Conservation (phyloP, 768 basidiomycete species). For the Phylloporus arenicola region DNA sequence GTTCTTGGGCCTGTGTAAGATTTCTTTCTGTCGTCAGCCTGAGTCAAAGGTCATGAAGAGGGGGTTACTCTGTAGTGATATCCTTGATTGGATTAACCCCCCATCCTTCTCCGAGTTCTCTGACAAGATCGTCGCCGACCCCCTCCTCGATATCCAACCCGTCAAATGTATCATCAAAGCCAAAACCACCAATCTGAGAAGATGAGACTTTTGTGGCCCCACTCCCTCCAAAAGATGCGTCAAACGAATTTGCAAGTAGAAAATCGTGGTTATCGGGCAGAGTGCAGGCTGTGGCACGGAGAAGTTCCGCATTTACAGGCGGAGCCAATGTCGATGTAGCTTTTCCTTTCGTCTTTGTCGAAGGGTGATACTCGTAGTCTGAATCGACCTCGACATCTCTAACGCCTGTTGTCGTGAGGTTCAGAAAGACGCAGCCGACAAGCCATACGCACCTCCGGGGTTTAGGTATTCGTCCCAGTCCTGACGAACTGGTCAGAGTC, state of each 20-base stretch:
- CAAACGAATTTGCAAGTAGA: slow-evolving; percentile 61
- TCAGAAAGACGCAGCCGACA: neutral
- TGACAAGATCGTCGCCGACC: slow-evolving; percentile 69
- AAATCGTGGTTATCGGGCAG: slow-evolving; percentile 69
- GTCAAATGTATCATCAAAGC: slow-evolving; percentile 52
- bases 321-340: slow-evolving; percentile 19
- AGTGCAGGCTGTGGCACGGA: slow-evolving; percentile 53
- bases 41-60: neutral
- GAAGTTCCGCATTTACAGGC: slow-evolving; percentile 36
- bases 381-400: slow-evolving; percentile 27
- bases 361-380: slow-evolving; percentile 52
- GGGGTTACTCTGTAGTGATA: slow-evolving; percentile 12
- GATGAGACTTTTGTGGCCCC: slow-evolving; percentile 41
- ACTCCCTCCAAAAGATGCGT: slow-evolving; percentile 48
- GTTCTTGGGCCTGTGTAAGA: slow-evolving; percentile 17
- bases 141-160: slow-evolving; percentile 54
- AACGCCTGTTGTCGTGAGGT: slow-evolving; percentile 4
- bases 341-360: slow-evolving; percentile 25
- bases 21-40: slow-evolving; percentile 13
- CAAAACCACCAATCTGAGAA: slow-evolving; percentile 49
- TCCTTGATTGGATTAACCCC: slow-evolving; percentile 25
- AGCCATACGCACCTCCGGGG: slow-evolving; percentile 35
- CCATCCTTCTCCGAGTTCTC: slow-evolving; percentile 73
- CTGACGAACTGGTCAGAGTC: slow-evolving; percentile 26
- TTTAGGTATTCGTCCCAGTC: slow-evolving; percentile 62